Base-by-base conservation (phyloP, 345 rosid species). In the Dipteronia dyeriana region DNA sequence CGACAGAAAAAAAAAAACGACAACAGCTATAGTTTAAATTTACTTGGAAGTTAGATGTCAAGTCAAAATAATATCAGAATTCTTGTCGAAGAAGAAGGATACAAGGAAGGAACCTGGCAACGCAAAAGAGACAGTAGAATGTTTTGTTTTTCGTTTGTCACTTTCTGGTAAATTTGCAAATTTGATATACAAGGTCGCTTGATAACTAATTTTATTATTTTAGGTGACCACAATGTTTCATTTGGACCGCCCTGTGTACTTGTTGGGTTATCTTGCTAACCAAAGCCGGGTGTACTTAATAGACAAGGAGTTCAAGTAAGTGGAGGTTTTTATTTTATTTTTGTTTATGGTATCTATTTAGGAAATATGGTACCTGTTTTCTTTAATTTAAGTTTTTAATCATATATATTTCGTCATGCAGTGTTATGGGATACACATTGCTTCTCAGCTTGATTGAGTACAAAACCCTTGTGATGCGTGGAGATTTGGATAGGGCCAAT, bases 211-310 rank as follows among this genome's bases (percentile, higher is more conserved):
- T 4, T 73, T 23, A 63, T 67, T 71, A 61, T 71, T 81, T 64
- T 80, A 97, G 99, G 97, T 97, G 31, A 94, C 98, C 41, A 97
- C 99, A 22, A 97, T 97, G 99, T 94, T 82, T 81, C 99, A 97
- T 87, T 87, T 97, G 94, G 99, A 97, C 82, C 97, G 98, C 49
- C 99, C 99, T 39, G 94, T 97, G 98, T 97, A 97, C 87, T 85
- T 97, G 87, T 84, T 97, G 89, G 98, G 98, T 19, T 97, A 97
- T 85, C 97, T 97, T 80, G 97, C 98, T 5, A 90, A 77, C 86
- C 99, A 97, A 88, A 97, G 98, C 84, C 93, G 98, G 68, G 99
- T 97, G 62, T 97, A 91, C 83, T 86, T 97, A 73, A 94, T 97
- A 31, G 99, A 97, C 91, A 97, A 97, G 84, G 99, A 97, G 85